phyloP scores from a whole-genome alignment of 768 basidiomycete genomes.

The Sistotremastrum niveocremeum region DNA sequence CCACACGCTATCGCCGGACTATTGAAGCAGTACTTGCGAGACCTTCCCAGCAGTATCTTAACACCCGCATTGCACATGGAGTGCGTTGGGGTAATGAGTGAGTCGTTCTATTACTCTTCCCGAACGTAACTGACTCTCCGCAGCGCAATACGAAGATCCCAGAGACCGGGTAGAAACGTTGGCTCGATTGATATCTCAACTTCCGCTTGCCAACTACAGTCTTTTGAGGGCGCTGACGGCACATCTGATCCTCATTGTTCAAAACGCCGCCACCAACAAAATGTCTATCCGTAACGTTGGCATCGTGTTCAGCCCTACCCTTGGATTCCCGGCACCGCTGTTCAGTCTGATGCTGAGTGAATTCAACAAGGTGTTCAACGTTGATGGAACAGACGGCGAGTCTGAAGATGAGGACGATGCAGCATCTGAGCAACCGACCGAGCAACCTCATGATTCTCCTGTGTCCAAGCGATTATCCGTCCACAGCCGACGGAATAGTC shows the following conservation, averaged over 20 bases:
- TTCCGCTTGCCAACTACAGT: conserved; percentile 89
- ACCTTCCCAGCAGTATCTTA: conserved; percentile 83
- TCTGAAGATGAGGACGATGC: conserved; percentile 21
- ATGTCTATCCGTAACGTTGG: conserved; percentile 99
- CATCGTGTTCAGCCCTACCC: conserved; percentile 94
- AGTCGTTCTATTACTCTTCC: conserved; percentile 18
- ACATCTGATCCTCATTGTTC: conserved; percentile 88
- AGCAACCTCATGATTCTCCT: conserved; percentile 4
- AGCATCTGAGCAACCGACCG: conserved; percentile 3
- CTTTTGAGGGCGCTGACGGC: conserved; percentile 88
- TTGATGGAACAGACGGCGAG: conserved; percentile 26
- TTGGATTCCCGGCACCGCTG: conserved; percentile 95
- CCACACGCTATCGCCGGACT: conserved; percentile 95
- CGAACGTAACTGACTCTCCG: conserved; percentile 6
- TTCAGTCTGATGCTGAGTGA: conserved; percentile 91
- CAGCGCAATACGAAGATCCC: conserved; percentile 72
- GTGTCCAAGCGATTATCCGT: conserved; percentile 16
- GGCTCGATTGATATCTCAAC: conserved; percentile 67
- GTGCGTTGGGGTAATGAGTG: conserved; percentile 90
- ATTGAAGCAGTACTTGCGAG: conserved; percentile 85
- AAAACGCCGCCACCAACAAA: conserved; percentile 83
- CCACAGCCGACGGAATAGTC: conserved; percentile 60
- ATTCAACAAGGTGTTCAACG: conserved; percentile 89
- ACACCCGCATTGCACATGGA: conserved; percentile 83
- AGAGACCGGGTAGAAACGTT: conserved; percentile 84